Evolutionary conservation across 2,329 filamentous ascomycete genomes (phyloP), one percentile per base, ranked within the genome.

Genomic region (Fusarium nelsonii): DNA sequence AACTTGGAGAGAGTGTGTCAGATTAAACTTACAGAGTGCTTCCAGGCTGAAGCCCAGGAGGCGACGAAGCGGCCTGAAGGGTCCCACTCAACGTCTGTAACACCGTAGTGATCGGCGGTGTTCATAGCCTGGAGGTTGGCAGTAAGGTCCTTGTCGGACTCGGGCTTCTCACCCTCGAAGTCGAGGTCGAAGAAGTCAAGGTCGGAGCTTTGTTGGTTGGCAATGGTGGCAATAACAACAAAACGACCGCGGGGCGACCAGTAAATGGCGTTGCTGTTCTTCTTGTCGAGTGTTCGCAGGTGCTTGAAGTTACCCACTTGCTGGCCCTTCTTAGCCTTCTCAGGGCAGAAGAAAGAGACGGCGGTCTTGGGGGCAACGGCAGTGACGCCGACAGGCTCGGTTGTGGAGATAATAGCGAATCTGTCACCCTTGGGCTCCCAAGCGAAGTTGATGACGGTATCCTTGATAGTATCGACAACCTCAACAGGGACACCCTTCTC

Each of bases 241-340:
- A 99, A 99, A 49, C 96, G 91, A 55, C 96, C 96, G 80, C 91
- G 93, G 26, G 96, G 96, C 20, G 94, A 97, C 96, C 96, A 99
- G 89, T 98, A 98, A 77, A 99, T 99, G 71, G 93, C 94, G 78
- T 99, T 99, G 88, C 92, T 97, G 83, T 97, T 98, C 90, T 98
- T 98, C 90, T 98, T 98, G 76, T 99, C 96, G 58, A 97, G 86
- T 10, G 94, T 98, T 69, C 94, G 90, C 72, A 98, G 90, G 78
- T 97, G 93, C 85, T 95, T 97, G 88, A 98, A 99, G 86, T 97
- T 97, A 69, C 96, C 96, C 34, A 92, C 85, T 26, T 87, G 86
- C 53, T 88, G 79, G 30, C 87, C 93, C 88, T 98, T 99, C 88
- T 98, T 99, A 76, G 88, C 84, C 85, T 97, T 98, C 81, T 99